phyloP scores from a whole-genome alignment of 1,284 basidiomycete species.

The Trametes polyzona region DNA sequence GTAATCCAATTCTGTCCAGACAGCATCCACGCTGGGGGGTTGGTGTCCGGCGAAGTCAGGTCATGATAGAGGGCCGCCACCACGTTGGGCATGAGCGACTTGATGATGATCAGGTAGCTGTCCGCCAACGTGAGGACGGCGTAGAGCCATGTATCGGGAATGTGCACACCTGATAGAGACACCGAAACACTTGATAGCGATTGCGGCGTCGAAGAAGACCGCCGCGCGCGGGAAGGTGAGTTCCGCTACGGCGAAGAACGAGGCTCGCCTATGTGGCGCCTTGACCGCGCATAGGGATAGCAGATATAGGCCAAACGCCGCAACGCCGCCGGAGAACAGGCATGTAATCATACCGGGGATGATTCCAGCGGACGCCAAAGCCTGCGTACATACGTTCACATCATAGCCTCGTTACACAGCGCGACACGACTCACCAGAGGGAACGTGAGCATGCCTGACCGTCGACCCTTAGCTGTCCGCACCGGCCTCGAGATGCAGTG shows the following conservation, averaged over 20 bases:
- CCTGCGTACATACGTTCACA: constrained; percentile 44
- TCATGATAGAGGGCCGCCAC: constrained; percentile 82
- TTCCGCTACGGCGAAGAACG: constrained; percentile 86
- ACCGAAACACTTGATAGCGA: constrained; percentile 96
- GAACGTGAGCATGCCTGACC: constrained; percentile 82
- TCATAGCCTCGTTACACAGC: not conserved
- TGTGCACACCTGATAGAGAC: constrained; percentile 82
- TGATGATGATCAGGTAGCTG: constrained; percentile 93
- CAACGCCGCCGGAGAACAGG: constrained; percentile 80
- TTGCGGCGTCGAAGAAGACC: constrained; percentile 90
- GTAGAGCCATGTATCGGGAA: no score
- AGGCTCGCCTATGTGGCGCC: constrained; percentile 75
- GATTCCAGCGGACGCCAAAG: constrained; percentile 84
- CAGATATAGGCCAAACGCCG: constrained; percentile 89
- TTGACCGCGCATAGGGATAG: constrained; percentile 86
- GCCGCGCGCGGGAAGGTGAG: constrained; percentile 86
- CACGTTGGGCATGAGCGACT: constrained; percentile 95
- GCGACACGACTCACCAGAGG: constrained; percentile 59
- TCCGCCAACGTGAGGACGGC: not conserved
- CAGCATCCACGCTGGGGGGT: constrained; percentile 74
- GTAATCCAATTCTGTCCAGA: constrained; percentile 86
- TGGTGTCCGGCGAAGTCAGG: constrained; percentile 63
- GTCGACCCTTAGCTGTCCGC: constrained; percentile 10
- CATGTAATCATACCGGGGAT: constrained; percentile 90
- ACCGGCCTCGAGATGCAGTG: not conserved